phyloP scores from a whole-genome alignment of 2,329 filamentous ascomycete species.

The Microcera coccophila region DNA sequence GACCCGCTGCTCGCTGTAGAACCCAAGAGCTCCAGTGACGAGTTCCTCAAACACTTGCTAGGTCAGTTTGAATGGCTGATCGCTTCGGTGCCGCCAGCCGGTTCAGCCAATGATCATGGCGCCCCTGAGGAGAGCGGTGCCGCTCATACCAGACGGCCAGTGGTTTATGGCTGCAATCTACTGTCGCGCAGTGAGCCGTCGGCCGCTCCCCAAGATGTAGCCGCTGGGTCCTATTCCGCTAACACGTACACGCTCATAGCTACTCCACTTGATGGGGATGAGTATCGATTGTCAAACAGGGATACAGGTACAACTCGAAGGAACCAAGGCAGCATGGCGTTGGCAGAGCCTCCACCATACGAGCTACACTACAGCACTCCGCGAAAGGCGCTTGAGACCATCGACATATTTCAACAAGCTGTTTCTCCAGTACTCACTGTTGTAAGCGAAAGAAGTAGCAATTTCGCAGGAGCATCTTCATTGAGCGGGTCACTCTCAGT shows the following conservation, averaged over 20 bases:
- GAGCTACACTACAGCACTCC: conserved; percentile 19
- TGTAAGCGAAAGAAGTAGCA: conserved; percentile 30
- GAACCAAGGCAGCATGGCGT: conserved; percentile 21
- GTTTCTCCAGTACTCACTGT: conserved; percentile 33
- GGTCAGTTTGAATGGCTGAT: conserved; percentile 51
- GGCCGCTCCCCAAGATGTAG: conserved; percentile 18
- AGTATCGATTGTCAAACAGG: conserved; percentile 16
- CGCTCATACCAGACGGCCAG: conserved; percentile 20
- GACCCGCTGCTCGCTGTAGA: conserved; percentile 26
- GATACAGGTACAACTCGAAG: conserved; percentile 10
- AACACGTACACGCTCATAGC: conserved; percentile 47
- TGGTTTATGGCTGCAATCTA: conserved; percentile 52
- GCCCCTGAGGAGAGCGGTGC: conserved; percentile 11
- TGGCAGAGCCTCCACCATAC: conserved; percentile 24
- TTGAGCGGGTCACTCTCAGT: conserved; percentile 32
- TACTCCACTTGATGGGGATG: conserved; percentile 37
- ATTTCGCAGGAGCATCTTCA: conserved; percentile 34
- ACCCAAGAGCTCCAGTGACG: conserved; percentile 24
- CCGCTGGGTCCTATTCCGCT: conserved; percentile 20
- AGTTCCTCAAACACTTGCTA: conserved; percentile 42
- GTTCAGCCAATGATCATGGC: conserved; percentile 18
- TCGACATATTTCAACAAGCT: conserved; percentile 29
- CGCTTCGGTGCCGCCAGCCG: conserved; percentile 33
- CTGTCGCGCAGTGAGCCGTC: conserved; percentile 35
- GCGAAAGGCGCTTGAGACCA: conserved; percentile 29